These are phyloP conservation scores for Aspergillus asperescens DNA, from an alignment of 495 filamentous ascomycete genomes.

Conservation along the genomic window DNA sequence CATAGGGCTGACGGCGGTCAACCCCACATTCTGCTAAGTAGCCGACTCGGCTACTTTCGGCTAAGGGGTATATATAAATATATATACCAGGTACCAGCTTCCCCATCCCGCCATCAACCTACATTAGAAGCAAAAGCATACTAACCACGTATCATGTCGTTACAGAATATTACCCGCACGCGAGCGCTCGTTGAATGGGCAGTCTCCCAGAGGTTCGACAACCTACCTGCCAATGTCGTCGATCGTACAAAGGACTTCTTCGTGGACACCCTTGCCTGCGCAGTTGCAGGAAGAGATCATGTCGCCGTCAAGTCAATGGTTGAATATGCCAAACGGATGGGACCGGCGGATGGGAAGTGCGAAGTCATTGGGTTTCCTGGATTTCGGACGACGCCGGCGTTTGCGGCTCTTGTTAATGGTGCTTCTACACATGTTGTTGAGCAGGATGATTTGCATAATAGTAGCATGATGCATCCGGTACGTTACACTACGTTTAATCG, in stretches of 20 bases:
- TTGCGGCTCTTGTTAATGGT: constrained; percentile 34
- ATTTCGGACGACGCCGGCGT: constrained; percentile 25
- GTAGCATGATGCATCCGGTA: constrained; percentile 37
- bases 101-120: background rate
- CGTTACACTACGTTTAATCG: background rate
- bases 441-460: constrained; percentile 37
- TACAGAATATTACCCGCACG: background rate
- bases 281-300: constrained; percentile 34
- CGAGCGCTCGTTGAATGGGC: background rate
- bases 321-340: constrained; percentile 27
- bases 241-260: constrained; percentile 36
- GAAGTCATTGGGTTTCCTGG: constrained; percentile 26
- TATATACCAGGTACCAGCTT: too few species aligned
- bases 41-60: too few species aligned
- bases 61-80: too few species aligned
- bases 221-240: constrained; percentile 12
- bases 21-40: too few species aligned
- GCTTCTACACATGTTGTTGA: constrained; percentile 35
- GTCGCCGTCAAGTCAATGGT: constrained; percentile 29
- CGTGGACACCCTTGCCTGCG: constrained; percentile 30
- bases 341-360: constrained; percentile 27
- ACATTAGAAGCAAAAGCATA: background rate
- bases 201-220: background rate
- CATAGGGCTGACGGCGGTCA: too few species aligned
- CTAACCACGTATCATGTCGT: background rate